A percentile compares a stretch with the other conserved stretches of the same genome.
These are phyloP conservation scores for Trichoderma citrinoviride DNA, from an alignment of 2,329 filamentous ascomycete genomes.

Conservation along the genomic window DNA sequence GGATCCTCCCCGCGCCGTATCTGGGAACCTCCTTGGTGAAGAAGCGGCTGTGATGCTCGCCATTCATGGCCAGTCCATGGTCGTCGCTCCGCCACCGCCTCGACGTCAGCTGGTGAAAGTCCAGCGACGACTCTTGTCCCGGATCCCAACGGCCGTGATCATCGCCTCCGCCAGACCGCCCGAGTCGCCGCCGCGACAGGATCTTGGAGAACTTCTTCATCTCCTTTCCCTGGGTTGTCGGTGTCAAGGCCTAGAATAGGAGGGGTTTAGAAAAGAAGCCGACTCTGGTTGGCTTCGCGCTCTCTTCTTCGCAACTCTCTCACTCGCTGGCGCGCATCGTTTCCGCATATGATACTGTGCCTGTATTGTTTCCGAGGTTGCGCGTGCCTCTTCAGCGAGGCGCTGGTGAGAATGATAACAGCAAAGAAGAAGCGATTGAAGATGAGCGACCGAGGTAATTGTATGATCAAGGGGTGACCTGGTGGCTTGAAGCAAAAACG, in stretches of 20 bases:
- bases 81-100: constrained; percentile 24
- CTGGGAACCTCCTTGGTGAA: constrained; percentile 21
- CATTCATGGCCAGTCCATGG: constrained; percentile 21
- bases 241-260: background rate
- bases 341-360: background rate
- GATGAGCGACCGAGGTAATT: background rate
- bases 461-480: background rate
- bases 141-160: constrained; percentile 22
- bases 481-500: background rate
- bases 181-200: constrained; percentile 35
- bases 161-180: constrained; percentile 27
- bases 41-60: constrained; percentile 10
- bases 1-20: constrained; percentile 31
- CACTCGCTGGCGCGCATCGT: constrained; percentile 7
- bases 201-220: constrained; percentile 41
- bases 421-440: background rate
- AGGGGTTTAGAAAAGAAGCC: background rate
- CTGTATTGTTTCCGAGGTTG: background rate
- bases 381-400: background rate
- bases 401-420: background rate
- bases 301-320: background rate
- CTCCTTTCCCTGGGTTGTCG: background rate
- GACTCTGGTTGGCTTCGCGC: background rate
- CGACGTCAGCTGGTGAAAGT: constrained; percentile 38
- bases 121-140: constrained; percentile 30